Percentiles rank a stretch among this genome's conserved stretches.
phyloP scores from a whole-genome alignment of 495 filamentous ascomycete species.

The Aspergillus cavernicola region DNA sequence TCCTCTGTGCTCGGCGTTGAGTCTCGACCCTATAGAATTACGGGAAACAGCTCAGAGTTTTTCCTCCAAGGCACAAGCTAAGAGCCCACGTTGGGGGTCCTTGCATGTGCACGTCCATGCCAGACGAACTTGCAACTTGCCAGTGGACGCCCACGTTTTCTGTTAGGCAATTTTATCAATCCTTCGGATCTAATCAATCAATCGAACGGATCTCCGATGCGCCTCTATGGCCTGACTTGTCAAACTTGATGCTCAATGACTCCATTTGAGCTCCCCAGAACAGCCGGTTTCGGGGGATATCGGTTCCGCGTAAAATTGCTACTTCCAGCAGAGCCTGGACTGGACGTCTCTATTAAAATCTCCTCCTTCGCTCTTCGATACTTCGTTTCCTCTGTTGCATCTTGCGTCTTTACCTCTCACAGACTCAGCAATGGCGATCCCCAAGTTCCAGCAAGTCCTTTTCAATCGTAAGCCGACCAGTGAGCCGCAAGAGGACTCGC shows the following conservation, averaged over 20 bases:
- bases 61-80: conserved; percentile 1
- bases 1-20: neutral
- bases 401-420: neutral
- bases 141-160: conserved; percentile 7
- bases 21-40: neutral
- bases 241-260: neutral
- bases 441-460: neutral
- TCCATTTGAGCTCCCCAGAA: neutral
- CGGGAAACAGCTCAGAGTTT: neutral
- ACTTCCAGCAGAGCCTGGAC: neutral
- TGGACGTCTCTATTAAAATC: neutral
- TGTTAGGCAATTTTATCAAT: conserved; percentile 5
- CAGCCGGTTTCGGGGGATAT: conserved; percentile 10
- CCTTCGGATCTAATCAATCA: conserved; percentile 14
- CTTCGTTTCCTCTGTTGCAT: neutral
- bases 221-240: conserved; percentile 6
- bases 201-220: neutral
- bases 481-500: neutral
- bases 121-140: neutral
- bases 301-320: conserved; percentile 2
- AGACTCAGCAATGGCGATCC: conserved; percentile 2
- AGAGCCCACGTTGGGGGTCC: neutral
- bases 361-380: neutral
- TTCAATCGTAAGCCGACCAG: neutral
- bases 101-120: conserved; percentile 2